Percentiles rank a stretch among this genome's conserved stretches.
Evolutionary conservation across 164 flowering plant species (phyloP).

Genomic region (Umbilicus rupestris): DNA sequence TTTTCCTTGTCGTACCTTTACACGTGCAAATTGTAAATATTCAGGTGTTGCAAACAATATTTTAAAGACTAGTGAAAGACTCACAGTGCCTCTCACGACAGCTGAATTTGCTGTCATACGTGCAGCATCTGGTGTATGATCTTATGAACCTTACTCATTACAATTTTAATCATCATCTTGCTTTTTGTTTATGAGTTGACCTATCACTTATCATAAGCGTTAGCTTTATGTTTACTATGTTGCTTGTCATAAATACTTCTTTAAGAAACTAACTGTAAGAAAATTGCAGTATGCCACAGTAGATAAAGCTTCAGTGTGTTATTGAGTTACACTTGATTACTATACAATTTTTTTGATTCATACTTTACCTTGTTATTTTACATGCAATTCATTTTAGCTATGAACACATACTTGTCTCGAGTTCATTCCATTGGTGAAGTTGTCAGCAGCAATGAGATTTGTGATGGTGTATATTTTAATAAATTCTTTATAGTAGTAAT

Average conservation of each 20-base stretch:
- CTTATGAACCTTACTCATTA: neutral
- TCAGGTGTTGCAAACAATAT: conserved; percentile 58
- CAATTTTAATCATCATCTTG: neutral
- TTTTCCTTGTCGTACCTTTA: neutral
- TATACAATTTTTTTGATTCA: no score
- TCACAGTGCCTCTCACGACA: conserved; percentile 64
- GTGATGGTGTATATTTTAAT: neutral
- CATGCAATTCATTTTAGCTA: no score
- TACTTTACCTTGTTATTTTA: no score
- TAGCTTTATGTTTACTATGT: neutral
- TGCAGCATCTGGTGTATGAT: conserved; percentile 71
- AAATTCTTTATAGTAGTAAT: neutral
- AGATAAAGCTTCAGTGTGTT: no score
- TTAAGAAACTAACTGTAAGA: neutral
- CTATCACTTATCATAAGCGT: neutral
- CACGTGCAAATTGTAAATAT: conserved; percentile 5
- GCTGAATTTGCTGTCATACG: conserved; percentile 83
- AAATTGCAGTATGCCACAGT: no score
- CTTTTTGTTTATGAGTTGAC: neutral
- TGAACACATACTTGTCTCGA: no score
- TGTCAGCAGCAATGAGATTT: neutral
- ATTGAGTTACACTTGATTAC: no score
- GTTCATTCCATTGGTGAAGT: neutral
- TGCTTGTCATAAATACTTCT: neutral
- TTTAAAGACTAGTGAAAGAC: conserved; percentile 50